A percentile compares a stretch with the other conserved stretches of the same genome.
These are phyloP conservation scores for Raphanus sativus DNA, from an alignment of 345 rosid genomes.

Conservation along the genomic window DNA sequence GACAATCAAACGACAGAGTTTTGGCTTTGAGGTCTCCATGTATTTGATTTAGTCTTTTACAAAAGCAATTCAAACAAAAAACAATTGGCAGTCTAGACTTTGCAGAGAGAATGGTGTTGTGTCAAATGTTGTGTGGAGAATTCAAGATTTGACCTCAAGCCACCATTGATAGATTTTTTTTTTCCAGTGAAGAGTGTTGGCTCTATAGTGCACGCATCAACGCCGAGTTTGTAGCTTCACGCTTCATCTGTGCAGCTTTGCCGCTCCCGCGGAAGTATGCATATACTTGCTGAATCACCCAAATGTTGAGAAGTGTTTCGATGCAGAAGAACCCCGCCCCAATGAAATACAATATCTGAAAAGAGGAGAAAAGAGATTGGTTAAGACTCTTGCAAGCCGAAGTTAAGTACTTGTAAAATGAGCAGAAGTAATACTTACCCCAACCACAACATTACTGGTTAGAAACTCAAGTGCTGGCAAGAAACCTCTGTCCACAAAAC, in stretches of 20 bases:
- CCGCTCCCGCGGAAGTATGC: constrained; percentile 44
- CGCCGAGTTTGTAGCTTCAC: background rate
- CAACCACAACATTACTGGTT: constrained; percentile 52
- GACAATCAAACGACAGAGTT: constrained; percentile 26
- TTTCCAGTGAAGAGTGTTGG: constrained; percentile 13
- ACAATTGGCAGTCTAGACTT: background rate
- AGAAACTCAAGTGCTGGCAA: constrained; percentile 84
- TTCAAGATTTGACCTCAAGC: constrained; percentile 31
- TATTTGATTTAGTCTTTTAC: constrained; percentile 12
- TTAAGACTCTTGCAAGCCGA: background rate
- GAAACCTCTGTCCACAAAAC: constrained; percentile 65
- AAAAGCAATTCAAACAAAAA: constrained; percentile 19
- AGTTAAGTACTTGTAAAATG: background rate
- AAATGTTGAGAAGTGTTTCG: constrained; percentile 81
- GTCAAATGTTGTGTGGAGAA: constrained; percentile 7
- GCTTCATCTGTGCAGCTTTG: constrained; percentile 1
- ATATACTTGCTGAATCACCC: constrained; percentile 99
- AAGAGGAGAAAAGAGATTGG: background rate
- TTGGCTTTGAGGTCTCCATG: constrained; percentile 12
- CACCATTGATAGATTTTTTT: constrained; percentile 7
- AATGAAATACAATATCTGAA: constrained; percentile 80
- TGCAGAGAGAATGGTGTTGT: background rate
- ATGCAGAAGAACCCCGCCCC: constrained; percentile 79
- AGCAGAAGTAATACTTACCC: constrained; percentile 50
- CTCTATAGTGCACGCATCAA: constrained; percentile 39